These are phyloP conservation scores for Trapa bicornis DNA, from an alignment of 345 rosid genomes.

Conservation along the genomic window DNA sequence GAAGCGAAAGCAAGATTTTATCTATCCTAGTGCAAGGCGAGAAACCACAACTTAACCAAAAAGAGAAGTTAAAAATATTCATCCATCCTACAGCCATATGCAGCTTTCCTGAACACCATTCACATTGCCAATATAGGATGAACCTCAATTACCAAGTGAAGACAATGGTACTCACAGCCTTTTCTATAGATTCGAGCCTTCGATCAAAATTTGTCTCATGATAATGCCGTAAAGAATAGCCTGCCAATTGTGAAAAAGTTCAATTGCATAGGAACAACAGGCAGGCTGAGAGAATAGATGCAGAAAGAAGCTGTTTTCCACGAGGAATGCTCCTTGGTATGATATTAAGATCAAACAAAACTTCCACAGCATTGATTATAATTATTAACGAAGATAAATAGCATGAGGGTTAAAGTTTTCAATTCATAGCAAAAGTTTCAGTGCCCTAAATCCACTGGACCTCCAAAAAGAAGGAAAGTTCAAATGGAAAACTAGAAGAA, in stretches of 20 bases:
- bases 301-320: no score
- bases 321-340: not conserved
- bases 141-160: not conserved
- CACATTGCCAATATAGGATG: not conserved
- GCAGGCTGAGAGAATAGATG: not conserved
- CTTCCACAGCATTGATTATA: no score
- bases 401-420: not conserved
- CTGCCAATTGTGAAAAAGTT: constrained; percentile 22
- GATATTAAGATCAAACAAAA: no score
- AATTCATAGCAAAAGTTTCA: not conserved
- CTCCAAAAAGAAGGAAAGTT: no score
- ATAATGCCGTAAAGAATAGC: constrained; percentile 47
- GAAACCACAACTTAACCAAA: no score
- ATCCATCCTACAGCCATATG: not conserved
- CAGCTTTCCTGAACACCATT: not conserved
- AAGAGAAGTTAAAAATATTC: no score
- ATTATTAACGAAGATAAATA: no score
- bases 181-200: constrained; percentile 61
- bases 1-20: not conserved
- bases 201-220: constrained; percentile 46
- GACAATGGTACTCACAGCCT: constrained; percentile 35
- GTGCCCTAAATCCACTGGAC: not conserved
- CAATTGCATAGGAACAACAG: constrained; percentile 4
- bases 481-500: not conserved
- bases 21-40: not conserved